Conservation (phyloP, 2,329 filamentous ascomycete species). For the Gaeumannomyces sp. region DNA sequence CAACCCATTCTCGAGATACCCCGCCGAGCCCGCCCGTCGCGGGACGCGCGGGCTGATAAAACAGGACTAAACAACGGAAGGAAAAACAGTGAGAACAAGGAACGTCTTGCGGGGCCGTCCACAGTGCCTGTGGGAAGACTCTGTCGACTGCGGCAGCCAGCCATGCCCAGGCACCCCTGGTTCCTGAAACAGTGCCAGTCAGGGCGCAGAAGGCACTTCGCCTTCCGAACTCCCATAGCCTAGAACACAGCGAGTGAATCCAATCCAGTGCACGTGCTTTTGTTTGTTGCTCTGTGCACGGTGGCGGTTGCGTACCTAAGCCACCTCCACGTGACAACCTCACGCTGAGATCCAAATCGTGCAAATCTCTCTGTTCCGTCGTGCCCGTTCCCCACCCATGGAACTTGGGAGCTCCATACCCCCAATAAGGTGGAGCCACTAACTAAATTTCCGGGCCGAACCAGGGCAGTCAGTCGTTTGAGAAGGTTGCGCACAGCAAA, state of each 20-base stretch:
- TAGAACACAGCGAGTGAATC: too few relatives aligned
- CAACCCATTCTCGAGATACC: too few relatives aligned
- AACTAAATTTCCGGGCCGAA: neutral
- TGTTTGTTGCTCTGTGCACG: too few relatives aligned
- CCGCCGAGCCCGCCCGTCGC: neutral
- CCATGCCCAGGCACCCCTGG: neutral
- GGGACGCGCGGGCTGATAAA: neutral
- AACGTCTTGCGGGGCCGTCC: neutral
- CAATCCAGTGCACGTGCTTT: too few relatives aligned
- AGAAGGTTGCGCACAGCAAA: neutral
- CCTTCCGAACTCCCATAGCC: too few relatives aligned
- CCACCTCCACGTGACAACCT: too few relatives aligned
- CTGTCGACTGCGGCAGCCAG: neutral
- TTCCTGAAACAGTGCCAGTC: neutral
- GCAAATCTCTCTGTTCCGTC: too few relatives aligned
- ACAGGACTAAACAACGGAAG: neutral
- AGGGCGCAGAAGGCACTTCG: neutral
- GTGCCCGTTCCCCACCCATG: neutral
- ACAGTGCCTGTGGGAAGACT: neutral
- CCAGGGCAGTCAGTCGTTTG: neutral
- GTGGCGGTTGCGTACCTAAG: too few relatives aligned
- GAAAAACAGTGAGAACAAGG: neutral
- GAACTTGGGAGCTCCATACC: too few relatives aligned
- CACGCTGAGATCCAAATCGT: neutral
- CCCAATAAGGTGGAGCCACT: neutral